These are phyloP conservation scores for Rosa multiflora DNA, from an alignment of 306 rosid genomes.

Conservation along the genomic window DNA sequence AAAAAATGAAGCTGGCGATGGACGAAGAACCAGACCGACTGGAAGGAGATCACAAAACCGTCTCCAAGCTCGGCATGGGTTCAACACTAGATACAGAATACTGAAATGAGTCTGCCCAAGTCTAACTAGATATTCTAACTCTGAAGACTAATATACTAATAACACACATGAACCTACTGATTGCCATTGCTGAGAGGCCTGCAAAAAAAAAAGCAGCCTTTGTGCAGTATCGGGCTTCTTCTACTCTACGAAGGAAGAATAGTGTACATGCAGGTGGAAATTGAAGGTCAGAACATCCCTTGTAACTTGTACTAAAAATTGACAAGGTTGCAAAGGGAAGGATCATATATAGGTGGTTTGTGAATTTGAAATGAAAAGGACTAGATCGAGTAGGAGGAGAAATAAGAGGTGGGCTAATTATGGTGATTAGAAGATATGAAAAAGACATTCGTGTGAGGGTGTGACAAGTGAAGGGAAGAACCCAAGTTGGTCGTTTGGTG, in stretches of 20 bases:
- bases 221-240: conserved; percentile 18
- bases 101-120: background rate
- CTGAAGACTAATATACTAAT: background rate
- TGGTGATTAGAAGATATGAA: background rate
- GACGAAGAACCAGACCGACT: conserved; percentile 27
- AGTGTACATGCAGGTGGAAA: background rate
- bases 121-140: background rate
- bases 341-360: conserved; percentile 42
- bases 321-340: conserved; percentile 16
- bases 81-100: conserved; percentile 24
- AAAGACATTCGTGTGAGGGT: background rate
- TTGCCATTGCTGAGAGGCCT: conserved; percentile 38
- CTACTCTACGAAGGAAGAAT: background rate
- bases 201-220: conserved; percentile 42
- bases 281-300: conserved; percentile 21
- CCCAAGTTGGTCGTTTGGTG: background rate
- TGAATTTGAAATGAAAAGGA: conserved; percentile 29
- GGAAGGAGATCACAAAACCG: conserved; percentile 75
- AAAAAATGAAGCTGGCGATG: conserved; percentile 52
- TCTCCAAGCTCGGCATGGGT: conserved; percentile 52
- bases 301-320: conserved; percentile 10
- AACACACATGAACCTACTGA: conserved; percentile 16
- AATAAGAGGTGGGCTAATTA: background rate
- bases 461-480: background rate
- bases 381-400: conserved; percentile 37